Conservation (phyloP, 176 grass and related monocot genomes). For the Panicum miliaceum region DNA sequence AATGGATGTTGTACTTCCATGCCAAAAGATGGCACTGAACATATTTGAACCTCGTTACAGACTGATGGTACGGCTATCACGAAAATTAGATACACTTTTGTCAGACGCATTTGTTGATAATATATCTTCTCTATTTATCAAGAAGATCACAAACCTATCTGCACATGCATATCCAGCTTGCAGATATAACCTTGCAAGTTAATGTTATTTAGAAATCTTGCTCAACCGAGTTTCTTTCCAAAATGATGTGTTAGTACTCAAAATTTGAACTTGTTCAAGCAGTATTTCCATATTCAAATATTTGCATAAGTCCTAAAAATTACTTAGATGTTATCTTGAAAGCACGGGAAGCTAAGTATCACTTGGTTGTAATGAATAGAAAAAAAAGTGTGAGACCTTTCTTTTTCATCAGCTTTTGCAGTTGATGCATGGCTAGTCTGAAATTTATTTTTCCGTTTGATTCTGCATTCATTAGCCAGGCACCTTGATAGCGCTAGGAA, state of each 20-base stretch:
- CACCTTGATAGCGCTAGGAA: neutral
- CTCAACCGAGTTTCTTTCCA: neutral
- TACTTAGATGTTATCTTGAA: neutral
- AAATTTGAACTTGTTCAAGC: constrained; percentile 1
- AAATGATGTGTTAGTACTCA: neutral
- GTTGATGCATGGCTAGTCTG: neutral
- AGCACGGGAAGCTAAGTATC: constrained; percentile 8
- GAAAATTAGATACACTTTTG: constrained; percentile 30
- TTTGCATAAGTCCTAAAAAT: neutral
- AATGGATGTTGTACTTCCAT: constrained; percentile 97
- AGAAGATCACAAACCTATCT: constrained; percentile 19
- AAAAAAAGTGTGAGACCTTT: neutral
- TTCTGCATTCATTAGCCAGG: constrained; percentile 22
- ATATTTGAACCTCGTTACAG: constrained; percentile 99
- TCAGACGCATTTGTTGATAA: constrained; percentile 39
- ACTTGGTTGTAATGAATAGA: constrained; percentile 21
- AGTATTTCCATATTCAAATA: neutral
- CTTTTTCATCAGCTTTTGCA: constrained; percentile 29
- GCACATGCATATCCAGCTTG: constrained; percentile 31
- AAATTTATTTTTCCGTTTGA: neutral
- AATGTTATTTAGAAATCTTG: constrained; percentile 27
- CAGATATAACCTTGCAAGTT: constrained; percentile 31
- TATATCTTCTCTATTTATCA: constrained; percentile 14
- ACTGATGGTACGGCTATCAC: constrained; percentile 72
- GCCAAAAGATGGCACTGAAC: constrained; percentile 94